These are phyloP conservation scores for Dactylellina sp. DNA, from an alignment of 2,329 filamentous ascomycete species.

Conservation along the genomic window DNA sequence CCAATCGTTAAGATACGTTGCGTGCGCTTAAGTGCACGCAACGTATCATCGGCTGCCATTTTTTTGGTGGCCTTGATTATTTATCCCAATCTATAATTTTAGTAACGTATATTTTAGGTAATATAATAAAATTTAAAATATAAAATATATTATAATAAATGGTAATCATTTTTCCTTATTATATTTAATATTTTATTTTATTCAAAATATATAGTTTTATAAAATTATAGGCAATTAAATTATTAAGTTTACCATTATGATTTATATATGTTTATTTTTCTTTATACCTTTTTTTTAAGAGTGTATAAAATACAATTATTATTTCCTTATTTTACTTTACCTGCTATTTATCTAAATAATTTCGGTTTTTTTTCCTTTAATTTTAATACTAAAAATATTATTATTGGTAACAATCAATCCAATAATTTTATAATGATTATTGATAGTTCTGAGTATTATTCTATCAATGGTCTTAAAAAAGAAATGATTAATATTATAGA, in stretches of 20 bases:
- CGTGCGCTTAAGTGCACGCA: neutral
- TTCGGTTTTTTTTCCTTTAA: neutral
- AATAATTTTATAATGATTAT: too few relatives aligned
- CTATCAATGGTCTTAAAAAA: neutral
- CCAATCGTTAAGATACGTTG: constrained; percentile 1
- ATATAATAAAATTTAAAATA: constrained; percentile 15
- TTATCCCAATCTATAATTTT: constrained; percentile 1
- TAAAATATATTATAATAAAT: constrained; percentile 11
- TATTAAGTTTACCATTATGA: constrained; percentile 5
- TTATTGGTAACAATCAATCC: neutral
- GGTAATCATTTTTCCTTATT: constrained; percentile 4
- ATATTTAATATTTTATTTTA: constrained; percentile 5
- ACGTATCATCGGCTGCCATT: constrained; percentile 3
- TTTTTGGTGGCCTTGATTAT: neutral
- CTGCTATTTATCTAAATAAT: constrained; percentile 28
- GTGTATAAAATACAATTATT: constrained; percentile 1
- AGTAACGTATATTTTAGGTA: constrained; percentile 8
- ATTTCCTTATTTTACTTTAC: constrained; percentile 16
- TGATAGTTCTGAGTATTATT: too few relatives aligned
- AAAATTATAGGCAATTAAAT: constrained; percentile 22
- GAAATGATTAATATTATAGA: constrained; percentile 1
- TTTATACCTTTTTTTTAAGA: constrained; percentile 37
- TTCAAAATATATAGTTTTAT: constrained; percentile 34
- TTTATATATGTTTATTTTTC: constrained; percentile 10
- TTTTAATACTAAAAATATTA: neutral